phyloP scores from a whole-genome alignment of 805 yeast genomes.

The Candida ipomoeae region DNA sequence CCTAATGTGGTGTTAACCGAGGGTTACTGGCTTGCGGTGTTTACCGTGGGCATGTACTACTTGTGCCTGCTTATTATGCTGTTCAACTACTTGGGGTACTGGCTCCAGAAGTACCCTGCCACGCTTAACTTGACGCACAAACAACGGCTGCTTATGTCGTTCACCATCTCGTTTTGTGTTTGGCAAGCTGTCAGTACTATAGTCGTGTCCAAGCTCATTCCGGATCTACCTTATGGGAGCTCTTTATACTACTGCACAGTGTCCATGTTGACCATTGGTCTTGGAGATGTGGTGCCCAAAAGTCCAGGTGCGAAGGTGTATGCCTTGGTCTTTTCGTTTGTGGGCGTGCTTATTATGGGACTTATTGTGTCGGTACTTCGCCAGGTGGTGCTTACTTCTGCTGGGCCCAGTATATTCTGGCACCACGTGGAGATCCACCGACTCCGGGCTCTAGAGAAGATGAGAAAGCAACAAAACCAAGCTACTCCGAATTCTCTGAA shows the following conservation, averaged over 20 bases:
- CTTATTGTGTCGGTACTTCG: slow-evolving; percentile 68
- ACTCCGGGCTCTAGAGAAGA: slow-evolving; percentile 23
- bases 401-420: slow-evolving; percentile 63
- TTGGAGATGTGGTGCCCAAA: slow-evolving; percentile 66
- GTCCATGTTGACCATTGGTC: slow-evolving; percentile 73
- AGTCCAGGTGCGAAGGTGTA: slow-evolving; percentile 53
- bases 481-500: too few relatives aligned
- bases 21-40: slow-evolving; percentile 77
- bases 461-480: neutral
- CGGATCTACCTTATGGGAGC: slow-evolving; percentile 48
- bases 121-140: slow-evolving; percentile 60
- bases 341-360: slow-evolving; percentile 73
- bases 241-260: slow-evolving; percentile 70
- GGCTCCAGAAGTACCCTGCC: slow-evolving; percentile 59
- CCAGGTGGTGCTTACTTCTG: slow-evolving; percentile 55
- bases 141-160: slow-evolving; percentile 72
- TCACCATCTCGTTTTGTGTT: slow-evolving; percentile 56
- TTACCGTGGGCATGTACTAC: slow-evolving; percentile 61
- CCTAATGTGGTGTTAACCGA: slow-evolving; percentile 33
- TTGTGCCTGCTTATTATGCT: slow-evolving; percentile 49
- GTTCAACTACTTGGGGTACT: slow-evolving; percentile 61
- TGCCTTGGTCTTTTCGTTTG: slow-evolving; percentile 57
- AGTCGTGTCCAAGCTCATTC: slow-evolving; percentile 37
- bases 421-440: slow-evolving; percentile 57
- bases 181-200: slow-evolving; percentile 72